Percentiles rank a stretch among this genome's conserved stretches.
phyloP scores from a whole-genome alignment of 1,284 basidiomycete species.

The Athelia psychrophila region DNA sequence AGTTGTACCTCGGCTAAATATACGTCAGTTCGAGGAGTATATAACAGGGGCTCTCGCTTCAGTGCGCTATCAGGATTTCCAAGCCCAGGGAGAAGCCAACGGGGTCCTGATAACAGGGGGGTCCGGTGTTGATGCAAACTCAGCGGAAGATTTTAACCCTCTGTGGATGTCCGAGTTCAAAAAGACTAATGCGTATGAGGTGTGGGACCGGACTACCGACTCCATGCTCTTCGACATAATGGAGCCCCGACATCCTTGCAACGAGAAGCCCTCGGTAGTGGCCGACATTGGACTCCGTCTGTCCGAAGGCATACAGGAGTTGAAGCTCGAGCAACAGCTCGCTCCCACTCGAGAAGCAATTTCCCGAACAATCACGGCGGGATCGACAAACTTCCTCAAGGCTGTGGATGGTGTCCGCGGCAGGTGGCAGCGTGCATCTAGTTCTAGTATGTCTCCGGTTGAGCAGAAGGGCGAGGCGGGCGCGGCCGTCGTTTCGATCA shows the following conservation, averaged over 20 bases:
- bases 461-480: conserved; percentile 15
- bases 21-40: conserved; percentile 79
- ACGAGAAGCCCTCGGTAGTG: conserved; percentile 83
- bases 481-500: conserved; percentile 15
- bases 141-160: conserved; percentile 76
- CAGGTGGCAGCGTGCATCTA: conserved; percentile 55
- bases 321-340: conserved; percentile 86
- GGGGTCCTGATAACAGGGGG: conserved; percentile 66
- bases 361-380: conserved; percentile 66
- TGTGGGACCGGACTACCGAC: conserved; percentile 88
- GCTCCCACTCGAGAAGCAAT: conserved; percentile 87
- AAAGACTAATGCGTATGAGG: conserved; percentile 78
- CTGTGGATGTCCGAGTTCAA: conserved; percentile 85
- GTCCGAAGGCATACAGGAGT: conserved; percentile 86
- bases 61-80: conserved; percentile 86
- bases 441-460: conserved; percentile 15
- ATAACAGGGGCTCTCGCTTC: conserved; percentile 77
- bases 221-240: conserved; percentile 89
- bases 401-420: conserved; percentile 85
- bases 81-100: conserved; percentile 58
- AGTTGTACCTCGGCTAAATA: neutral
- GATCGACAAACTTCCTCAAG: conserved; percentile 82
- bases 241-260: conserved; percentile 89
- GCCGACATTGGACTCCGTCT: conserved; percentile 87
- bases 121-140: conserved; percentile 50